Evolutionary conservation across 345 rosid species (phyloP), one percentile per base, ranked within the genome.

Genomic region (Diplotaxis tenuifolia): DNA sequence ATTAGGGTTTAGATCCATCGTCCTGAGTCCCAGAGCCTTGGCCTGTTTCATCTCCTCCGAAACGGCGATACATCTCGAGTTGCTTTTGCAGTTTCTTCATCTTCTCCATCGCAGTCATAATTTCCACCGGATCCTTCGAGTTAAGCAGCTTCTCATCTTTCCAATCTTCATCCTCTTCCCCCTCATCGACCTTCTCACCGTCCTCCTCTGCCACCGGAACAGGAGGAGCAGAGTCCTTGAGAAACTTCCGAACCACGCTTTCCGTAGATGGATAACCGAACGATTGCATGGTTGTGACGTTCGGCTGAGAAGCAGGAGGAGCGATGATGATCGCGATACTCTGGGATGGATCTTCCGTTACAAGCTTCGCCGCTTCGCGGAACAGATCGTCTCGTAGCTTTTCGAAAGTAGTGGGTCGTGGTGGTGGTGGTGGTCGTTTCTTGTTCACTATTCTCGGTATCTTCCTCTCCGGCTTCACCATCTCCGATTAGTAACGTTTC

Each of bases 301-400:
- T 54, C 6, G 62, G 25, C 16, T 25, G 23, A 22, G 62, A 58
- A 20, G 61, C 3, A 36, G 62, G 68, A 49, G 54, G 31, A 3
- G 6, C 18, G 22, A 68, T 1, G 28, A 75, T 7, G 34, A 75
- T 52, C 0, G 68, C 74, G 57, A 75, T 68, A 14, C 34, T 15
- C 8, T 16, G 3, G 3, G 36, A 11, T 0, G 78, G 78, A 67
- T 0, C 53, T 3, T 59, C 67, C 0, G 72, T 7, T 29, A 67
- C 40, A 0, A 66, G 61, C 7, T 47, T 19, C 2, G 67, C 36
- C 12, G 67, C 78, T 58, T 74, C 78, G 0, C 28, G 16, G 53
- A 74, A 47, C 5, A 74, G 78, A 31, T 66, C 78, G 54, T 66
- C 78, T 0, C 78, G 61, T 3, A 66, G 31, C 9, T 49, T 8